Conservation (phyloP, 2,329 filamentous ascomycete species). For the Penicillium sp. region DNA sequence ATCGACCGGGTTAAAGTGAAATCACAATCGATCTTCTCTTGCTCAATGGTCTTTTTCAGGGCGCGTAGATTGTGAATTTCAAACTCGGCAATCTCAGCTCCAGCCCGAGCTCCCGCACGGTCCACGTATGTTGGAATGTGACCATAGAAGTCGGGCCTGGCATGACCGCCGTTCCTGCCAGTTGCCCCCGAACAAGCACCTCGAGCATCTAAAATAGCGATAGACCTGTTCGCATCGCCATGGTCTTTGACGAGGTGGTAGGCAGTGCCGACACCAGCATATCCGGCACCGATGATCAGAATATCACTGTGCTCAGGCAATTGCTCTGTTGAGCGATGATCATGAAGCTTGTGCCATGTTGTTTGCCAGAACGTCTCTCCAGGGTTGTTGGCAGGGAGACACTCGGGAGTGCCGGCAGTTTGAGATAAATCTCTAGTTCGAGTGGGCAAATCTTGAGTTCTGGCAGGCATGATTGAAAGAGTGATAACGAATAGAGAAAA, state of each 20-base stretch:
- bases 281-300: constrained; percentile 57
- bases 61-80: constrained; percentile 51
- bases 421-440: not conserved
- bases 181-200: constrained; percentile 53
- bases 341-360: constrained; percentile 47
- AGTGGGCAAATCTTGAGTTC: constrained; percentile 10
- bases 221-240: constrained; percentile 30
- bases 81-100: constrained; percentile 49
- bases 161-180: constrained; percentile 54
- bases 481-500: not conserved
- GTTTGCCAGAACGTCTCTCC: constrained; percentile 51
- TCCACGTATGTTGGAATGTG: constrained; percentile 47
- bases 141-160: constrained; percentile 52
- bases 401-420: constrained; percentile 8
- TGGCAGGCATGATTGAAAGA: constrained; percentile 3
- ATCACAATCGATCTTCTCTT: constrained; percentile 55
- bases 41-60: constrained; percentile 48
- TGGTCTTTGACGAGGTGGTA: constrained; percentile 49
- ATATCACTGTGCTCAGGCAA: constrained; percentile 53
- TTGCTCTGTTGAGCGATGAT: constrained; percentile 47
- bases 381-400: constrained; percentile 23
- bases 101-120: constrained; percentile 46
- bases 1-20: constrained; percentile 51
- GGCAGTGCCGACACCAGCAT: constrained; percentile 52
- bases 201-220: constrained; percentile 51